Evolutionary conservation across 805 yeast genomes (phyloP), one percentile per base, ranked within the genome.

Genomic region (Yarrowia sp.): DNA sequence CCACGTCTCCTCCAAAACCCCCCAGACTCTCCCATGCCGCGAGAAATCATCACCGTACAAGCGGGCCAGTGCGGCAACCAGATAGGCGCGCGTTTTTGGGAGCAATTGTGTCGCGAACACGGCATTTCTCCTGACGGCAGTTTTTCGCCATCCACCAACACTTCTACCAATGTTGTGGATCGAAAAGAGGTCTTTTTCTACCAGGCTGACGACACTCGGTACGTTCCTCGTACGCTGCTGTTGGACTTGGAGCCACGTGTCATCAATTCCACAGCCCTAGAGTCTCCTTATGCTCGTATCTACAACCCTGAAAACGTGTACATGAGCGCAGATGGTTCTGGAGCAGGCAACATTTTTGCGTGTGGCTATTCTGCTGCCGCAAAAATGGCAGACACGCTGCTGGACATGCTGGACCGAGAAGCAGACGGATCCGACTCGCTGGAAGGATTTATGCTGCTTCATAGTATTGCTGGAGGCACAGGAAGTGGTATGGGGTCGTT

Each of bases 391-490:
- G 97, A 91, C 59, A 85, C 84, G n/a, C 78, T 96, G 41, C 69
- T 89, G 64, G 93, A 91, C 70, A 84, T 92, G 82, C 81, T 95
- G 26, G 97, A 92, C 71, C 82, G 95, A 64, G 98, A 95, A 71
- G 81, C 92, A 43, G 99, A 95, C 72, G 86, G 89, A 33, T 87
- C 96, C 69, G 98, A 96, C 68, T 88, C 88, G 65, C 78, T 92
- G 62, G 95, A 92, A 68, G 96, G 96, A 5, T 95, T 95, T 74
- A 96, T 92, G 78, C 77, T 95, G 68, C 75, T 92, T 61, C 99
- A 95, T 76, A 89, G 97, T 4, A 96, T 95, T 4, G 98, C 98
- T 0, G 99, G 99, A 38, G 99, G 99, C 41, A 95, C 99, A 0
- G 99, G 99, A 0, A 89, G 97, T 0, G 99, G 99, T 3, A 84